Evolutionary conservation across 1,139 yeast genomes (phyloP).

Genomic region (Tardiomyces digboiensis): DNA sequence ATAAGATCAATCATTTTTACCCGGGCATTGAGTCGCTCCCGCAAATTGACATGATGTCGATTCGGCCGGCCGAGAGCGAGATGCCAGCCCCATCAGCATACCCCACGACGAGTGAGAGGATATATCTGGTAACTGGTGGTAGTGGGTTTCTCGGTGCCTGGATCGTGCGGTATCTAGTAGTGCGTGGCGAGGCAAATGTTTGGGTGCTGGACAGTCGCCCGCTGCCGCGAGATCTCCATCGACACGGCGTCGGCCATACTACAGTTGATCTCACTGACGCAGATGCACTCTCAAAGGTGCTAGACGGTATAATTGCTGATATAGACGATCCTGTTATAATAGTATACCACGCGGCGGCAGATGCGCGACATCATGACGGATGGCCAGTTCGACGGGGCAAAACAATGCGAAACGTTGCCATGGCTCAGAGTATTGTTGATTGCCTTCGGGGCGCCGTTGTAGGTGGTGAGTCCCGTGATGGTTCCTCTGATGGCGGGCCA

Average conservation of each 20-base stretch:
- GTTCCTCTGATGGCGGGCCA: neutral
- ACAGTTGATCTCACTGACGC: constrained; percentile 12
- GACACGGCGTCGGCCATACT: constrained; percentile 15
- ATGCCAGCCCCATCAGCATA: neutral
- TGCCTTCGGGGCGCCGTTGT: constrained; percentile 1
- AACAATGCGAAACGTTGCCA: constrained; percentile 6
- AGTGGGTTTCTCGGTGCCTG: constrained; percentile 26
- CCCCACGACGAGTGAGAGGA: constrained; percentile 3
- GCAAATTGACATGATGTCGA: neutral
- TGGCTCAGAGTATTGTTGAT: constrained; percentile 8
- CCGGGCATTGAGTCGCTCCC: neutral
- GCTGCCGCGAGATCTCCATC: constrained; percentile 18
- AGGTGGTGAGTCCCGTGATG: neutral
- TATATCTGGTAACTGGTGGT: constrained; percentile 24
- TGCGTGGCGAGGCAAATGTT: constrained; percentile 17
- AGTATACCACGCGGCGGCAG: constrained; percentile 13
- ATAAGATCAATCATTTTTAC: neutral
- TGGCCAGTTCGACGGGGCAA: constrained; percentile 6
- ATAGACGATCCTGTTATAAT: constrained; percentile 4
- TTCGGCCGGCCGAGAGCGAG: neutral
- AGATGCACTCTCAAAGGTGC: constrained; percentile 4
- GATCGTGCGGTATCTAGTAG: constrained; percentile 21
- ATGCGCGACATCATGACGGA: constrained; percentile 8
- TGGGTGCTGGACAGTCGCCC: constrained; percentile 13
- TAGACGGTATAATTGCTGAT: neutral